phyloP scores from a whole-genome alignment of 306 rosid species.

The Lupinus albus region DNA sequence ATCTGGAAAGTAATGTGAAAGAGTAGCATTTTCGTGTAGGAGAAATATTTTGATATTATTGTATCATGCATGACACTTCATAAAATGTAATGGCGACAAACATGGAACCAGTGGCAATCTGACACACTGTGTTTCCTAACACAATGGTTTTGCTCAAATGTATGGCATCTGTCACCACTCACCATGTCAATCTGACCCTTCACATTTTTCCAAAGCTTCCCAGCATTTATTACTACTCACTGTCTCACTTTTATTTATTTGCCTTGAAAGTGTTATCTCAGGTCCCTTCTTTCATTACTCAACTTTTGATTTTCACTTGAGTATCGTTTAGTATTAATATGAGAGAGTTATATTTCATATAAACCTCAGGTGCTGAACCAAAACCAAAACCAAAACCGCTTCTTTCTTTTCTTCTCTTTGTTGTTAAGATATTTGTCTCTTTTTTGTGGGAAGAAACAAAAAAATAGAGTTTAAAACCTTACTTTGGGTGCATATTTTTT shows the following conservation, averaged over 20 bases:
- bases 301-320: background rate
- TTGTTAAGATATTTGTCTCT: background rate
- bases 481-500: background rate
- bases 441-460: background rate
- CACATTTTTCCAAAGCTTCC: slow-evolving; percentile 28
- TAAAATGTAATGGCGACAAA: slow-evolving; percentile 14
- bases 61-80: background rate
- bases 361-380: background rate
- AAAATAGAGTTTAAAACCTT: background rate
- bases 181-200: background rate
- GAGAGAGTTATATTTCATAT: background rate
- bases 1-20: too few relatives aligned
- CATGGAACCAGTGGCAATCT: background rate
- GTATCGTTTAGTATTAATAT: background rate
- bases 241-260: background rate
- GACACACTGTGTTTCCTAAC: slow-evolving; percentile 21
- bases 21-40: too few relatives aligned
- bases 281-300: background rate
- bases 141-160: background rate
- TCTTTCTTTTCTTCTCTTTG: background rate
- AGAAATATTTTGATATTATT: too few relatives aligned
- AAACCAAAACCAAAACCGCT: background rate
- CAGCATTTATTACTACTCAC: slow-evolving; percentile 19
- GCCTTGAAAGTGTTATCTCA: background rate
- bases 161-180: slow-evolving; percentile 37